Conservation (phyloP, 257 asterid species). For the Forsythia viridissima region DNA sequence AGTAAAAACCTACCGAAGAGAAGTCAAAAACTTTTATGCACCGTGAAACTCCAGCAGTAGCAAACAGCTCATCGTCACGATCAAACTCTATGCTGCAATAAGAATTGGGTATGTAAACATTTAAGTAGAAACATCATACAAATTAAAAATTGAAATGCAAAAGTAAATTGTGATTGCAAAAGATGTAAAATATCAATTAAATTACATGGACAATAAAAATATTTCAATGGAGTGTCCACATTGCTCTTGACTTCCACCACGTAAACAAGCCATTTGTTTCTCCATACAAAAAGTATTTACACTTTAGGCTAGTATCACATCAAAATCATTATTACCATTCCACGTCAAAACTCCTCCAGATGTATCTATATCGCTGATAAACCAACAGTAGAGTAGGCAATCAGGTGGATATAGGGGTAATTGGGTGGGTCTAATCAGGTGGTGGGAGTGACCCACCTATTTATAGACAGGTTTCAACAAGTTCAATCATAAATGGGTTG, state of each 20-base stretch:
- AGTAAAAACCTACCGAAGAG: conserved; percentile 38
- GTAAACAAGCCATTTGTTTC: conserved; percentile 13
- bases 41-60: conserved; percentile 64
- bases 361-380: background rate
- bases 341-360: background rate
- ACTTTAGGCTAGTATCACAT: background rate
- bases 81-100: conserved; percentile 57
- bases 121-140: conserved; percentile 16
- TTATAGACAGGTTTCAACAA: background rate
- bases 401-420: background rate
- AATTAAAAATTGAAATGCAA: background rate
- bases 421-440: background rate
- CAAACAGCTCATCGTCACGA: conserved; percentile 55
- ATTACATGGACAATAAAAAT: background rate
- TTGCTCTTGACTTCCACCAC: background rate
- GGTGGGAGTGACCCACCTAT: background rate
- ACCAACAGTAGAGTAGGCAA: background rate
- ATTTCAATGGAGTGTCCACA: conserved; percentile 5
- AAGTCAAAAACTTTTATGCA: conserved; percentile 52
- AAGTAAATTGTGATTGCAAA: background rate
- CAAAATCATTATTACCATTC: background rate
- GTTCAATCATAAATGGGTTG: background rate
- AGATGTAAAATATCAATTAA: background rate
- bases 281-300: background rate
- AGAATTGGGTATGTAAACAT: background rate